These are phyloP conservation scores for Effrenium voratum DNA, from an alignment of 73 alveolate genomes.

Conservation along the genomic window DNA sequence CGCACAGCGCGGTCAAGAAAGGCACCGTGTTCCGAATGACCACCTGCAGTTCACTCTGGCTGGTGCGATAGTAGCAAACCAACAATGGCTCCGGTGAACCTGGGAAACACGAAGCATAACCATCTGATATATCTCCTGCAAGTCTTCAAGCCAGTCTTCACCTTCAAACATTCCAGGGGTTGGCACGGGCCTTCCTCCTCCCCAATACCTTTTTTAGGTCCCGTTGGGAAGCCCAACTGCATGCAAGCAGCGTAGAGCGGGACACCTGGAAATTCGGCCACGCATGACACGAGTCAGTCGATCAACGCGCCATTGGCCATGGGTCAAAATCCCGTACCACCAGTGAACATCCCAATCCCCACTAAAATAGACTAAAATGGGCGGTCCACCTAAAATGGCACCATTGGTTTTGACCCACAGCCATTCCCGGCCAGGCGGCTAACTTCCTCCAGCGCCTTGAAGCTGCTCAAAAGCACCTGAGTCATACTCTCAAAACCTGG, in stretches of 20 bases:
- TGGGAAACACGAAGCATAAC: neutral
- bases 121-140: neutral
- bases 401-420: neutral
- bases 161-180: neutral
- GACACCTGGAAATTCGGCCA: conserved; percentile 1
- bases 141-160: neutral
- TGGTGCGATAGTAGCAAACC: neutral
- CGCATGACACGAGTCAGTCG: no score
- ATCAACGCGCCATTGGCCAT: no score
- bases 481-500: neutral
- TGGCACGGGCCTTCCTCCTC: no score
- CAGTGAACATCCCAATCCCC: no score
- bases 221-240: no score
- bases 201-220: no score
- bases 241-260: conserved; percentile 19
- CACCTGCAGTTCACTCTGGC: conserved; percentile 20
- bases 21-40: conserved; percentile 88
- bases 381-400: no score
- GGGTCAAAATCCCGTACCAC: no score
- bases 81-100: neutral
- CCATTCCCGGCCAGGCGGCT: neutral
- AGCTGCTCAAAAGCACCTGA: conserved; percentile 71
- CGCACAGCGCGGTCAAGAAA: conserved; percentile 56
- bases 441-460: conserved; percentile 75
- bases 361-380: no score